phyloP scores from a whole-genome alignment of 2,329 filamentous ascomycete genomes.

The Parastagonospora nodorum region DNA sequence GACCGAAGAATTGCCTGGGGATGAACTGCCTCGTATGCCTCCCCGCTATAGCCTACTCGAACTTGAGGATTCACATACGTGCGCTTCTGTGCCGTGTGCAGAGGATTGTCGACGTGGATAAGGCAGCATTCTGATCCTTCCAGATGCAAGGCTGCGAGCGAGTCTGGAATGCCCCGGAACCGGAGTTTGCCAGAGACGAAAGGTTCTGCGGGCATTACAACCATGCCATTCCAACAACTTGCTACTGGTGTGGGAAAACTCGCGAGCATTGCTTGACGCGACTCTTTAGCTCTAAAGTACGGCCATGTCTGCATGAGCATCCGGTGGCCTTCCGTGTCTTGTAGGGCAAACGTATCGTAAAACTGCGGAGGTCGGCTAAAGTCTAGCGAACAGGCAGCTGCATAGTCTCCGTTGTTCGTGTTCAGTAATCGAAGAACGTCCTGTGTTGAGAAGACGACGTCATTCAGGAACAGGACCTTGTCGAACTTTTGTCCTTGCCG shows the following conservation, averaged over 20 bases:
- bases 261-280: slow-evolving; percentile 60
- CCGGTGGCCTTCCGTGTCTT: slow-evolving; percentile 59
- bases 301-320: slow-evolving; percentile 63
- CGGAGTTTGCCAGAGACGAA: slow-evolving; percentile 48
- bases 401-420: slow-evolving; percentile 63
- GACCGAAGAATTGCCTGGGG: neutral
- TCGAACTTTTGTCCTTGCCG: slow-evolving; percentile 58
- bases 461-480: slow-evolving; percentile 65
- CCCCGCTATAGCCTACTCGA: slow-evolving; percentile 65
- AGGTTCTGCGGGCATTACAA: slow-evolving; percentile 32
- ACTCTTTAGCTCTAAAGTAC: slow-evolving; percentile 57
- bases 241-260: slow-evolving; percentile 60
- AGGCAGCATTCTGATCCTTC: slow-evolving; percentile 83
- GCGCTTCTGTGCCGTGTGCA: slow-evolving; percentile 54
- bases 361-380: slow-evolving; percentile 50
- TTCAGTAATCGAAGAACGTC: slow-evolving; percentile 61
- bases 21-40: slow-evolving; percentile 29
- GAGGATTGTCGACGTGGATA: slow-evolving; percentile 72
- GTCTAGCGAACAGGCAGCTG: slow-evolving; percentile 54
- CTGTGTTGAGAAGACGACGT: slow-evolving; percentile 63
- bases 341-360: slow-evolving; percentile 68
- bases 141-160: slow-evolving; percentile 63
- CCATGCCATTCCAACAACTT: slow-evolving; percentile 73
- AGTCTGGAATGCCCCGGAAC: slow-evolving; percentile 70
- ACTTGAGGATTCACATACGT: slow-evolving; percentile 73